Conservation (phyloP, 371 early-diverging fungal genomes). For the Lichtheimia corymbifera region DNA sequence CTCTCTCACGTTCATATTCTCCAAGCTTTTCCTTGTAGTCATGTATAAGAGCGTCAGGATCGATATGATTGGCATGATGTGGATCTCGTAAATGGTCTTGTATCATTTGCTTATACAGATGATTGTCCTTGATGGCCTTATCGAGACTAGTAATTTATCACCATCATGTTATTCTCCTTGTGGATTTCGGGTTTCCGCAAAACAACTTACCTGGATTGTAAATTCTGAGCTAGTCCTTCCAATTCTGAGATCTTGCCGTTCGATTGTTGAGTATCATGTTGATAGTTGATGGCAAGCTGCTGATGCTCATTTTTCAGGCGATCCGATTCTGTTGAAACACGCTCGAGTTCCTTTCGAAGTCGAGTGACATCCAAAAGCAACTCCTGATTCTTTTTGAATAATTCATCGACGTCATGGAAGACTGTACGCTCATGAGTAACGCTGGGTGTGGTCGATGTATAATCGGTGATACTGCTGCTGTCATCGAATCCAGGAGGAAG, state of each 20-base stretch:
- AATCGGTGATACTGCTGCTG: constrained; percentile 8
- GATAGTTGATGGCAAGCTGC: too few species aligned
- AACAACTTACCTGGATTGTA: neutral
- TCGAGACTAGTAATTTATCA: neutral
- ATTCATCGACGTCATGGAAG: constrained; percentile 18
- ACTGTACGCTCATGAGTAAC: constrained; percentile 13
- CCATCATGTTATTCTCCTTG: neutral
- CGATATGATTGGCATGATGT: neutral
- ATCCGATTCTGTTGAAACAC: neutral
- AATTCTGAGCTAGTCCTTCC: neutral
- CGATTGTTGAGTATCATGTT: neutral
- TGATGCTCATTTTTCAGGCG: neutral
- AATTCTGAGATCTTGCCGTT: neutral
- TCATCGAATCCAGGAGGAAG: constrained; percentile 18
- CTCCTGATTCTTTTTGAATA: constrained; percentile 19
- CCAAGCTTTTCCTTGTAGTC: neutral
- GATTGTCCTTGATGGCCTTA: neutral
- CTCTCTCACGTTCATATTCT: neutral
- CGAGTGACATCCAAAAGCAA: constrained; percentile 5
- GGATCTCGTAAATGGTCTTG: neutral
- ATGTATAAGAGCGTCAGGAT: neutral
- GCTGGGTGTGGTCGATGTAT: constrained; percentile 9
- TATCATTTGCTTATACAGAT: neutral
- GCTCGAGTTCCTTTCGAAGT: neutral
- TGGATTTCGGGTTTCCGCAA: neutral